Percentiles rank a stretch among this genome's conserved stretches.
These are phyloP conservation scores for Blastobotrys terrestris DNA, from an alignment of 805 yeast genomes.

Conservation along the genomic window DNA sequence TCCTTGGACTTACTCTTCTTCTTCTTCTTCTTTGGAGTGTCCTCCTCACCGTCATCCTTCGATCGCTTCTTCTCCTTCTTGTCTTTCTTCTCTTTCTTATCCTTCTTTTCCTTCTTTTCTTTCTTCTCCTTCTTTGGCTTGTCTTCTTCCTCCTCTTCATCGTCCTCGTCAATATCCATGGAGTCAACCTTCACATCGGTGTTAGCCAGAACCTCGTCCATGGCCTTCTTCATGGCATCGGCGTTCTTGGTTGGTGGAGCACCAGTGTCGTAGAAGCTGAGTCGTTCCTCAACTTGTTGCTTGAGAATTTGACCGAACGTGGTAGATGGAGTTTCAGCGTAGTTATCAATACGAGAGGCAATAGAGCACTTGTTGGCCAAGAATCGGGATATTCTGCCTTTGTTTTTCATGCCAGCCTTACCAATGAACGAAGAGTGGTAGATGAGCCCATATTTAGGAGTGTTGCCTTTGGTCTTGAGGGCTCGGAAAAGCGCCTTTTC, in stretches of 20 bases:
- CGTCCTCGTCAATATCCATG: conserved; percentile 39
- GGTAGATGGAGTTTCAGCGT: conserved; percentile 88
- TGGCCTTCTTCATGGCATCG: conserved; percentile 89
- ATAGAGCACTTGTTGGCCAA: conserved; percentile 98
- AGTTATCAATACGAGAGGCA: conserved; percentile 97
- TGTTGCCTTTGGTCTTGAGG: conserved; percentile 90
- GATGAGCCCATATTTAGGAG: conserved; percentile 93
- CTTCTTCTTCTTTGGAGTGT: conserved; percentile 19
- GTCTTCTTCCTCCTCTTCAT: conserved; percentile 38
- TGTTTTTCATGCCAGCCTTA: conserved; percentile 90
- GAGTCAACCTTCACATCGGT: conserved; percentile 35
- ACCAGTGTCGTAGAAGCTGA: conserved; percentile 93
- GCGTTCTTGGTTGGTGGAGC: conserved; percentile 93
- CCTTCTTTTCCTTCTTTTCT: conserved; percentile 49
- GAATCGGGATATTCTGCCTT: conserved; percentile 98
- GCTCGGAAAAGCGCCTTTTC: conserved; percentile 97
- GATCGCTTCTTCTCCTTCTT: conserved; percentile 18
- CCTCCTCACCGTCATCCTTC: conserved; percentile 15
- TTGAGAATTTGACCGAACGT: conserved; percentile 86
- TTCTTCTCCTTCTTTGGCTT: conserved; percentile 45
- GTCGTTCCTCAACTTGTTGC: conserved; percentile 96
- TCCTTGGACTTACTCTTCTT: conserved; percentile 14
- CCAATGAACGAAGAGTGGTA: conserved; percentile 94
- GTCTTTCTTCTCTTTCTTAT: conserved; percentile 38
- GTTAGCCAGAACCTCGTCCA: conserved; percentile 50